phyloP scores from a whole-genome alignment of 331 rosid genomes.

The Pyracantha coccinea region DNA sequence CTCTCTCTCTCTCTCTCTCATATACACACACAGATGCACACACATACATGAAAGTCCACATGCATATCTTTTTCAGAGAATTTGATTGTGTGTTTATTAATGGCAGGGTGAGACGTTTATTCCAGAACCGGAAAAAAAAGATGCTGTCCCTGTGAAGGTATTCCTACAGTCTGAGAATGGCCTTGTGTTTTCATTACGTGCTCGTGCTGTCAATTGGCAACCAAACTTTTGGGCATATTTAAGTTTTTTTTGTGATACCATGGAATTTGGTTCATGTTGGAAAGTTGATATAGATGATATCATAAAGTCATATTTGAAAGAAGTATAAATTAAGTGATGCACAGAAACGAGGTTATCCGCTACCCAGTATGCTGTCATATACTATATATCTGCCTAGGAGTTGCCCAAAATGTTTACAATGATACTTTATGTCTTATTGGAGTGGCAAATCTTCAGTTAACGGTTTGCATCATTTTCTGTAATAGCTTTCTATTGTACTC shows the following conservation, averaged over 20 bases:
- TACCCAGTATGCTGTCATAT: background rate
- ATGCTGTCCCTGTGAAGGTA: slow-evolving; percentile 63
- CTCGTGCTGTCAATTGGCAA: background rate
- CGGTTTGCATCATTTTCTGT: background rate
- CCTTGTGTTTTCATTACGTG: background rate
- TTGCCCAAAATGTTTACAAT: background rate
- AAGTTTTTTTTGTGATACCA: background rate
- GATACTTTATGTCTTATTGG: background rate
- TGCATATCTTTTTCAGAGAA: background rate
- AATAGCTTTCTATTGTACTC: background rate
- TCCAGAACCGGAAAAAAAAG: slow-evolving; percentile 72
- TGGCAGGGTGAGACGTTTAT: slow-evolving; percentile 75
- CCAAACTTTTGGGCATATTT: background rate
- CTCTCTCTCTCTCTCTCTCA: background rate
- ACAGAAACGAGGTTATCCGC: too few relatives aligned
- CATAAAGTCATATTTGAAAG: background rate
- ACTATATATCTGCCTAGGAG: background rate
- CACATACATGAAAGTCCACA: background rate
- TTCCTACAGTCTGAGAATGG: slow-evolving; percentile 1
- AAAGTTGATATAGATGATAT: background rate
- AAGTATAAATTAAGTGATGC: background rate
- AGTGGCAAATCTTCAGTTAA: background rate
- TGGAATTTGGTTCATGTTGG: background rate
- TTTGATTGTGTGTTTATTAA: slow-evolving; percentile 16
- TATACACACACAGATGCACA: background rate